Percentiles rank a stretch among this genome's conserved stretches.
Evolutionary conservation across 2,329 filamentous ascomycete species (phyloP).

Genomic region (Phaeophleospora eucalypticola): DNA sequence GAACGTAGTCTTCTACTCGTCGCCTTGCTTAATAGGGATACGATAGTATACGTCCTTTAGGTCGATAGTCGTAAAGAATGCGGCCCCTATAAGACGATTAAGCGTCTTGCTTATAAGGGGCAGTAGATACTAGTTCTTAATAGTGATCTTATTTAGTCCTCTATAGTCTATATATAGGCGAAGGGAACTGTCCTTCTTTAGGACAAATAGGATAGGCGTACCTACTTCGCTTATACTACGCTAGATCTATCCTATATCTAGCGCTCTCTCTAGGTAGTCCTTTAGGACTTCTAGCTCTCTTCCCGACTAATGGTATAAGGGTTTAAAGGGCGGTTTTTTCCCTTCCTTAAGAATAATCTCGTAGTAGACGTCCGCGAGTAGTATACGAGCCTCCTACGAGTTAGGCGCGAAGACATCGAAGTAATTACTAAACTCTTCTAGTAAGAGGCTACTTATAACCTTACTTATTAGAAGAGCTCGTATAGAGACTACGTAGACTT

Average conservation of each 20-base stretch:
- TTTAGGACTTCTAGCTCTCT: neutral
- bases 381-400: neutral
- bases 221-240: neutral
- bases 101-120: conserved; percentile 26
- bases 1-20: conserved; percentile 26
- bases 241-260: neutral
- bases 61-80: conserved; percentile 25
- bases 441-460: neutral
- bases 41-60: conserved; percentile 24
- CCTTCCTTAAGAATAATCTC: neutral
- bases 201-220: conserved; percentile 17
- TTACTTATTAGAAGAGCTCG: neutral
- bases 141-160: conserved; percentile 29
- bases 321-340: neutral
- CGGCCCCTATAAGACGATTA: conserved; percentile 15
- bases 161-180: conserved; percentile 31
- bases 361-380: neutral
- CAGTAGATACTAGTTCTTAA: conserved; percentile 31
- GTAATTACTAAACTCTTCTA: neutral
- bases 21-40: conserved; percentile 22
- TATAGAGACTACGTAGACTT: neutral
- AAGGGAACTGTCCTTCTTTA: conserved; percentile 18
- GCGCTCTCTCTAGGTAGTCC: neutral
- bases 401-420: neutral
- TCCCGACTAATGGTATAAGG: neutral